A percentile compares a stretch with the other conserved stretches of the same genome.
These are phyloP conservation scores for Xylariaceae sp. DNA, from an alignment of 2,329 filamentous ascomycete genomes.

Conservation along the genomic window DNA sequence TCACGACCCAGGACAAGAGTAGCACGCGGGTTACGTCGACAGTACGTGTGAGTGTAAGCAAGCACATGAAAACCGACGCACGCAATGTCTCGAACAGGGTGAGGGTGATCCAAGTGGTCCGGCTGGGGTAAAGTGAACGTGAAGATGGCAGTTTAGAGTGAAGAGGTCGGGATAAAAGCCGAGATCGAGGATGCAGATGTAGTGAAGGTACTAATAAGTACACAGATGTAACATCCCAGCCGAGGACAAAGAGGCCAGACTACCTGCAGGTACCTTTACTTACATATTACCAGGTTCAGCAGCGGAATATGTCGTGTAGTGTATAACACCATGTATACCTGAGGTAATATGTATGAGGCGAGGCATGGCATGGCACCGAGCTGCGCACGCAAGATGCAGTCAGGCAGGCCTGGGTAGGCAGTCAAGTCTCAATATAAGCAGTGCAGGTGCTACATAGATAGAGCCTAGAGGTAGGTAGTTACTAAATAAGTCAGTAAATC, in stretches of 20 bases:
- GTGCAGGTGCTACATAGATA: no score
- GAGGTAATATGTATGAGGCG: not conserved
- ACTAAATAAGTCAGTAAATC: not conserved
- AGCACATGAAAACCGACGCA: slow-evolving; percentile 8
- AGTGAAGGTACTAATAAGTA: not conserved
- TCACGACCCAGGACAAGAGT: slow-evolving; percentile 7
- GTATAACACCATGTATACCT: not conserved
- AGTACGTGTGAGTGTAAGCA: slow-evolving; percentile 11
- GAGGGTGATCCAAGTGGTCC: not conserved
- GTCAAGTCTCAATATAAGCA: no score
- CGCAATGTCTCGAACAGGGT: not conserved
- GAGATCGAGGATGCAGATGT: not conserved
- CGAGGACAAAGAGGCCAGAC: not conserved
- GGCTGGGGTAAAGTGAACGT: not conserved
- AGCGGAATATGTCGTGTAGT: not conserved
- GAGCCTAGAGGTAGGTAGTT: no score
- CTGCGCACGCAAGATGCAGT: not conserved
- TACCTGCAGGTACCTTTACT: not conserved
- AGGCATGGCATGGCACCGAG: not conserved
- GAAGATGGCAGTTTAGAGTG: not conserved
- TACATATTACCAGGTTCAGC: not conserved
- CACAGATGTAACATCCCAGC: not conserved
- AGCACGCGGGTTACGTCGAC: not conserved
- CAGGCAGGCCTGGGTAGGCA: not conserved
- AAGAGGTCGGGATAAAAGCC: slow-evolving; percentile 1